phyloP scores from a whole-genome alignment of 192 early-diverging fungal species.

The Podila epicladia region DNA sequence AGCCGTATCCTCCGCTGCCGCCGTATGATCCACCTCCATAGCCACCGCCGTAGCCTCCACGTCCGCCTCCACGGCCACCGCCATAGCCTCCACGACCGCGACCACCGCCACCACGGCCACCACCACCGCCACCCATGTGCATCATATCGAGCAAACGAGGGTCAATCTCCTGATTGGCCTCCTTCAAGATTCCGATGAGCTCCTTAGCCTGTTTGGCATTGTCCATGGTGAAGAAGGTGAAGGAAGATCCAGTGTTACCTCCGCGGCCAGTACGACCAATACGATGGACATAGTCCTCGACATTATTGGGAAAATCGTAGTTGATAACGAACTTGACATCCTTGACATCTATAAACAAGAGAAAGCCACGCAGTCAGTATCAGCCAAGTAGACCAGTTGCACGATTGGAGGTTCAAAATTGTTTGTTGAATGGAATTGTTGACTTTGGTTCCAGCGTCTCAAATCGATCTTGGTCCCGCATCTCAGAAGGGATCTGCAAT shows the following conservation, averaged over 20 bases:
- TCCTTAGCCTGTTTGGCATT: conserved; percentile 87
- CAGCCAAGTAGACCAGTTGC: too few relatives aligned
- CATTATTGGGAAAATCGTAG: conserved; percentile 92
- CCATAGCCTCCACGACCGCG: conserved; percentile 41
- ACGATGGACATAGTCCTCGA: conserved; percentile 92
- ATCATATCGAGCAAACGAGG: conserved; percentile 78
- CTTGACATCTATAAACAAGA: conserved; percentile 74
- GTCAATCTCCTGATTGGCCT: conserved; percentile 92
- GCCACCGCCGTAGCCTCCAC: conserved; percentile 53
- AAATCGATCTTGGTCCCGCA: too few relatives aligned
- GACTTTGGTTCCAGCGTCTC: too few relatives aligned
- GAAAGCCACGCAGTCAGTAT: background rate
- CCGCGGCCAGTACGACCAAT: conserved; percentile 98
- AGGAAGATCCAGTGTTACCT: conserved; percentile 86
- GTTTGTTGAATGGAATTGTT: too few relatives aligned
- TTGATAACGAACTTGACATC: conserved; percentile 99
- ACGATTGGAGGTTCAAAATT: too few relatives aligned
- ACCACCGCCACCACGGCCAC: conserved; percentile 42
- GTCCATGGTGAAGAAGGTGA: conserved; percentile 93
- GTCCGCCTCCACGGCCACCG: conserved; percentile 42
- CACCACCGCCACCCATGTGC: conserved; percentile 53
- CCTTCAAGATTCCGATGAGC: conserved; percentile 85
- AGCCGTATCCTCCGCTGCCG: conserved; percentile 57
- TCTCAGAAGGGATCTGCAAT: too few relatives aligned
- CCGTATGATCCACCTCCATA: conserved; percentile 61